phyloP scores from a whole-genome alignment of 306 rosid genomes.

The Castanea sativa region DNA sequence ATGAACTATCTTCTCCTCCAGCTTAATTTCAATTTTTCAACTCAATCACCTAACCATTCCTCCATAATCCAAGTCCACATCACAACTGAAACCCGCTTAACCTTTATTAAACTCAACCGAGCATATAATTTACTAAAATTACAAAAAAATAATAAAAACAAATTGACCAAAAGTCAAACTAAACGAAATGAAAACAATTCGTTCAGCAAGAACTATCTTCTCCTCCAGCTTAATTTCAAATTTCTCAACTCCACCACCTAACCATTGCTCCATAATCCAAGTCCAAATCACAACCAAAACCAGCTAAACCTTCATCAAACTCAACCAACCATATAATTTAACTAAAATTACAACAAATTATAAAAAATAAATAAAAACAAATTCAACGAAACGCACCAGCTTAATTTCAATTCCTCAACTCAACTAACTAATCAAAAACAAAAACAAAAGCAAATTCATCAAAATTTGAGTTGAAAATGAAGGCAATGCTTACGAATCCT shows the following conservation, averaged over 20 bases:
- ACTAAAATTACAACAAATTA: too few species aligned
- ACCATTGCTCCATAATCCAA: slow-evolving; percentile 1
- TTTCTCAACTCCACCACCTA: background rate
- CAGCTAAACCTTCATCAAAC: background rate
- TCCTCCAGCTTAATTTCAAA: background rate
- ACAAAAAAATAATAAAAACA: too few species aligned
- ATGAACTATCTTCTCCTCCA: background rate
- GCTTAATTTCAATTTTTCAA: background rate
- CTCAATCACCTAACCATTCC: slow-evolving; percentile 9
- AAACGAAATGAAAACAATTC: too few species aligned
- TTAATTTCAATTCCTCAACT: background rate
- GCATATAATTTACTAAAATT: background rate
- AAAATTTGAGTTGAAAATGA: background rate
- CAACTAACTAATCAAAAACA: slow-evolving; percentile 1
- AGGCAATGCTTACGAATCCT: slow-evolving; percentile 62
- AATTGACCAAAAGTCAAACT: too few species aligned
- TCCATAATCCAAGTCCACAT: background rate
- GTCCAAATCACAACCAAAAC: background rate
- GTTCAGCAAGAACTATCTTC: background rate
- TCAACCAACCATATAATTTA: background rate
- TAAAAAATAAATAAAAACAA: background rate
- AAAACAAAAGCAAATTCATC: background rate
- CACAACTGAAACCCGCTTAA: background rate
- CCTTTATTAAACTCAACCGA: background rate
- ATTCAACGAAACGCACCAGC: background rate